Percentiles rank a stretch among this genome's conserved stretches.
Evolutionary conservation across 2,329 filamentous ascomycete genomes (phyloP).

Genomic region (Sodiomyces alkalinus): DNA sequence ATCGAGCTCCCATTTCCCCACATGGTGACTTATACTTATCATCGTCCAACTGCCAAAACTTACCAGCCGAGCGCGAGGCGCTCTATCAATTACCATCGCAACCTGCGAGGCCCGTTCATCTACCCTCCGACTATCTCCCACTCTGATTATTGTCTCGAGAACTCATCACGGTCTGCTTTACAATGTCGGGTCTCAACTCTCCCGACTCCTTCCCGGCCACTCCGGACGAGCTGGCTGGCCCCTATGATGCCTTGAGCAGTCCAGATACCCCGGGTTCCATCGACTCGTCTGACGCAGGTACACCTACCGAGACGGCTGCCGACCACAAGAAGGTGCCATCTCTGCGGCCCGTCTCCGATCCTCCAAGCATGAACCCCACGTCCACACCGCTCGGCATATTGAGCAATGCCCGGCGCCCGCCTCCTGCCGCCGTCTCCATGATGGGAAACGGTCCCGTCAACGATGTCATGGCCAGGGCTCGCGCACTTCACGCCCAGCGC

Average conservation of each 20-base stretch:
- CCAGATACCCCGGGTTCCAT: conserved; percentile 29
- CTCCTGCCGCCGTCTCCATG: conserved; percentile 20
- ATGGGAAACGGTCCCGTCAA: conserved; percentile 19
- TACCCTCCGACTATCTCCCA: too few species aligned
- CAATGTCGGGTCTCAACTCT: conserved; percentile 8
- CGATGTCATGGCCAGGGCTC: conserved; percentile 30
- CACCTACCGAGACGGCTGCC: conserved; percentile 26
- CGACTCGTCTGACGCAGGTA: conserved; percentile 31
- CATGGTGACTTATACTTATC: too few species aligned
- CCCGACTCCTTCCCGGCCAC: conserved; percentile 25
- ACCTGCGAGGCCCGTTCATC: too few species aligned
- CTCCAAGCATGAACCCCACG: conserved; percentile 56
- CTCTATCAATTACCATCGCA: too few species aligned
- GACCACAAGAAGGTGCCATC: conserved; percentile 31
- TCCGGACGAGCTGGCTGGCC: conserved; percentile 27
- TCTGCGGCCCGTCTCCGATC: conserved; percentile 43
- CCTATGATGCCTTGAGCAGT: conserved; percentile 15
- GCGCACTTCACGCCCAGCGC: conserved; percentile 29
- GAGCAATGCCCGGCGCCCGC: conserved; percentile 45
- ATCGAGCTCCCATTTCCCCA: too few species aligned
- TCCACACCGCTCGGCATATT: conserved; percentile 73
- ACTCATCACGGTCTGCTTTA: too few species aligned
- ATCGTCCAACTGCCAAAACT: too few species aligned
- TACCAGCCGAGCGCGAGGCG: too few species aligned
- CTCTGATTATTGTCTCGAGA: too few species aligned